Percentiles rank a stretch among this genome's conserved stretches.
These are phyloP conservation scores for Lagerstroemia speciosa DNA, from an alignment of 345 rosid genomes.

Conservation along the genomic window DNA sequence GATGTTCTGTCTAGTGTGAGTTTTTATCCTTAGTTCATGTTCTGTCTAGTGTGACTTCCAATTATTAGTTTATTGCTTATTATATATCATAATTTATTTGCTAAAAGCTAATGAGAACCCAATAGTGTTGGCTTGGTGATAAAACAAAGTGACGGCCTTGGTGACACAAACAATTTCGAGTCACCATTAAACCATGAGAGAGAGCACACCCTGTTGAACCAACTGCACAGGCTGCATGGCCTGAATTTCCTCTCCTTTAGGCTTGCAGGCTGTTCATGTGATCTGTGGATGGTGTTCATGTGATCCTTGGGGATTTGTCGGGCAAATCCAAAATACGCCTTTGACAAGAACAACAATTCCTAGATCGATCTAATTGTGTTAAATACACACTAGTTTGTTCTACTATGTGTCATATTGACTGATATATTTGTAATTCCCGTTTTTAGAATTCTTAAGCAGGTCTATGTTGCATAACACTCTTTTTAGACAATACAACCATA, in stretches of 20 bases:
- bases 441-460: not conserved
- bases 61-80: not conserved
- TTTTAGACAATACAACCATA: not conserved
- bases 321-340: too few species aligned
- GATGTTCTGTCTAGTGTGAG: not conserved
- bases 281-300: too few species aligned
- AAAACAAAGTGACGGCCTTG: too few species aligned
- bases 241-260: not conserved
- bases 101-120: not conserved
- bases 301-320: too few species aligned
- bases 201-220: not conserved
- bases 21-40: not conserved
- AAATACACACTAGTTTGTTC: not conserved
- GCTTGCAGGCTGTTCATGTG: too few species aligned
- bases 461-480: not conserved
- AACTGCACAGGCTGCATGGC: not conserved
- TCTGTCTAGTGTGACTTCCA: not conserved
- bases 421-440: not conserved
- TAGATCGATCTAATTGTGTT: too few species aligned
- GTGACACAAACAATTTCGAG: too few species aligned
- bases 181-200: not conserved
- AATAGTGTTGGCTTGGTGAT: too few species aligned
- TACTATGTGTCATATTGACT: not conserved
- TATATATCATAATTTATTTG: not conserved
- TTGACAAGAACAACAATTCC: too few species aligned